A percentile compares a stretch with the other conserved stretches of the same genome.
phyloP scores from a whole-genome alignment of 2,329 filamentous ascomycete genomes.

The Trichoderma koningiopsis region DNA sequence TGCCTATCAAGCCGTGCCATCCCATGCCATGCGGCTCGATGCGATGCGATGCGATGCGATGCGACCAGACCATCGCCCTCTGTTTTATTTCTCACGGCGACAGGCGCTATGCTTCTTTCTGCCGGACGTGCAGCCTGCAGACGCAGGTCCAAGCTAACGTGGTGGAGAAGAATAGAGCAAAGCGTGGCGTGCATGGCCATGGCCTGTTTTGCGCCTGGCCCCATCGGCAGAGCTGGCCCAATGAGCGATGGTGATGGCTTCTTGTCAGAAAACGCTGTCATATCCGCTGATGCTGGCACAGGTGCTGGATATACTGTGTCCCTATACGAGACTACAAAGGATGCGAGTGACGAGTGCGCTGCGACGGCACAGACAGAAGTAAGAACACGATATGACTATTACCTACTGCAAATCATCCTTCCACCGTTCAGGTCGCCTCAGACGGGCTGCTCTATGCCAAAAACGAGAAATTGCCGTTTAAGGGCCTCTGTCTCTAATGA shows the following conservation, averaged over 20 bases:
- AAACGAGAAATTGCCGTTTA: neutral
- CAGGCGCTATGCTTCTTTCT: conserved; percentile 27
- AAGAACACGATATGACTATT: neutral
- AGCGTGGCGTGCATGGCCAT: neutral
- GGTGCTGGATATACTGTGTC: neutral
- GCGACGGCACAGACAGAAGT: neutral
- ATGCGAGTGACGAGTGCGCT: neutral
- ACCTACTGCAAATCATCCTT: neutral
- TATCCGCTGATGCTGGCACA: neutral
- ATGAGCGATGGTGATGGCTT: conserved; percentile 6
- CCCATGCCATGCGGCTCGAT: conserved; percentile 1
- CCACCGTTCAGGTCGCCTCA: neutral
- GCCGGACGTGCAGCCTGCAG: conserved; percentile 27
- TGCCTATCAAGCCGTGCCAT: neutral
- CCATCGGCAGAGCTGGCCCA: neutral
- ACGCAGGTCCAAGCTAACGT: conserved; percentile 29
- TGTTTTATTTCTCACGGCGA: neutral
- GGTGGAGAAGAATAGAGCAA: conserved; percentile 16
- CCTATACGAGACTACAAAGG: neutral
- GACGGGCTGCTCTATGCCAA: neutral
- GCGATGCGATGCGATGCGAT: conserved; percentile 15
- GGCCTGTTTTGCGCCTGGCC: neutral
- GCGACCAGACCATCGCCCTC: conserved; percentile 2
- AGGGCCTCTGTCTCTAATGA: neutral
- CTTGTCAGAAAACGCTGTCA: conserved; percentile 11